Evolutionary conservation across 1,284 basidiomycete species (phyloP).

Genomic region (Cerrena zonata): DNA sequence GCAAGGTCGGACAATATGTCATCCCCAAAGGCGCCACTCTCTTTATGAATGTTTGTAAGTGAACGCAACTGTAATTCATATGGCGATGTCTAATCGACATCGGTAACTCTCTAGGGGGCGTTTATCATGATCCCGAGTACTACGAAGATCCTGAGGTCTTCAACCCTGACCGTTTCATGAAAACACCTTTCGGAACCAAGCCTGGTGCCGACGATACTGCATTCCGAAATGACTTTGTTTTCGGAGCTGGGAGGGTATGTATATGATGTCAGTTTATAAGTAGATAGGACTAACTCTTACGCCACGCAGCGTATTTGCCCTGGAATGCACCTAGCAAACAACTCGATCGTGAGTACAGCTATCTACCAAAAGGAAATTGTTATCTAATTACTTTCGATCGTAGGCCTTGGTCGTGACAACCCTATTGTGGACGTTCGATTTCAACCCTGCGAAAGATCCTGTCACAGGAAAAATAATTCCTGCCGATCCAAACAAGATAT

Average conservation of each 20-base stretch:
- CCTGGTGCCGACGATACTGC: conserved; percentile 4
- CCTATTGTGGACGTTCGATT: conserved; percentile 7
- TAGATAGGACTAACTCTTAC: not conserved
- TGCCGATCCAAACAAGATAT: not conserved
- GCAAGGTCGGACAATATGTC: conserved; percentile 5
- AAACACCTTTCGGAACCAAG: conserved; percentile 2
- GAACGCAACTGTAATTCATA: too few species aligned
- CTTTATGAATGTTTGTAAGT: conserved; percentile 8
- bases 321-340: conserved; percentile 7
- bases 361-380: too few species aligned
- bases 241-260: conserved; percentile 10
- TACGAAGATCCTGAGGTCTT: conserved; percentile 7
- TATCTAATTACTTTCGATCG: too few species aligned
- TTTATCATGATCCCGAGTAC: conserved; percentile 2
- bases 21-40: conserved; percentile 3
- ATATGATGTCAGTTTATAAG: not conserved
- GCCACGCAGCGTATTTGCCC: conserved; percentile 8
- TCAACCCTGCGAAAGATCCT: conserved; percentile 1
- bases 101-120: not conserved
- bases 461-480: conserved; percentile 1
- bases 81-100: too few species aligned
- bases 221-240: conserved; percentile 6
- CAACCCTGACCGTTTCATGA: conserved; percentile 7
- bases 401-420: conserved; percentile 6
- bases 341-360: conserved; percentile 2